Percentiles rank a stretch among this genome's conserved stretches.
These are phyloP conservation scores for Leishmania lainsoni DNA, from an alignment of 208 protist species.

Conservation along the genomic window DNA sequence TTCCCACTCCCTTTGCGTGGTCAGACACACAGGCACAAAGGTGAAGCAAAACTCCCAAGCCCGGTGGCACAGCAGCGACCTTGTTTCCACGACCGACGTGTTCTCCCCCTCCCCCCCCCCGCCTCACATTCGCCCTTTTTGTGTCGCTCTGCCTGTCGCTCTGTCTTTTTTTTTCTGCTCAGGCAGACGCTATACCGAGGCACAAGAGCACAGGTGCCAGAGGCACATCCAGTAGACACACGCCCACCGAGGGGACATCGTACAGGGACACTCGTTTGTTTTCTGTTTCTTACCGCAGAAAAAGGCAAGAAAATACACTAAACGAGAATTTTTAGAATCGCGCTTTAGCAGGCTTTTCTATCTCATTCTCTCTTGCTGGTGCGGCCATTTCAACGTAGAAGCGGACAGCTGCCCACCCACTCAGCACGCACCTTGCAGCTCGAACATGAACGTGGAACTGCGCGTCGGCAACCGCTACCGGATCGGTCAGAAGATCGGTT, in stretches of 20 bases:
- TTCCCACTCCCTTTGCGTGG: background rate
- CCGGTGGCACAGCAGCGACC: background rate
- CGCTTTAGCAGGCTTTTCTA: background rate
- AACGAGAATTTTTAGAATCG: background rate
- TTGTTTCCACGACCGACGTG: background rate
- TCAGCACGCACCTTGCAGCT: background rate
- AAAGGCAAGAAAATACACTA: background rate
- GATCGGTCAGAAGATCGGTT: slow-evolving; percentile 98
- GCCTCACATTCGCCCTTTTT: background rate
- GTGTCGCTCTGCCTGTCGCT: background rate
- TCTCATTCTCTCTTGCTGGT: background rate
- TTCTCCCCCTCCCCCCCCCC: background rate
- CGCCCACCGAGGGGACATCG: background rate
- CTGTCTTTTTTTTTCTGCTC: background rate
- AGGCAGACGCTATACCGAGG: background rate
- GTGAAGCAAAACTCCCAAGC: background rate
- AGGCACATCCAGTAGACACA: background rate
- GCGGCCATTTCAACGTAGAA: background rate
- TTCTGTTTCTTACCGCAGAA: background rate
- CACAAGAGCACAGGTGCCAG: background rate
- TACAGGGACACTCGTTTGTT: background rate
- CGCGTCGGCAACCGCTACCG: slow-evolving; percentile 96
- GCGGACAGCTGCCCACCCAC: background rate
- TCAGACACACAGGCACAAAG: background rate
- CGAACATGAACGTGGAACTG: slow-evolving; percentile 87